Conservation (phyloP, 495 filamentous ascomycete species). For the Penicillium coprophilum region DNA sequence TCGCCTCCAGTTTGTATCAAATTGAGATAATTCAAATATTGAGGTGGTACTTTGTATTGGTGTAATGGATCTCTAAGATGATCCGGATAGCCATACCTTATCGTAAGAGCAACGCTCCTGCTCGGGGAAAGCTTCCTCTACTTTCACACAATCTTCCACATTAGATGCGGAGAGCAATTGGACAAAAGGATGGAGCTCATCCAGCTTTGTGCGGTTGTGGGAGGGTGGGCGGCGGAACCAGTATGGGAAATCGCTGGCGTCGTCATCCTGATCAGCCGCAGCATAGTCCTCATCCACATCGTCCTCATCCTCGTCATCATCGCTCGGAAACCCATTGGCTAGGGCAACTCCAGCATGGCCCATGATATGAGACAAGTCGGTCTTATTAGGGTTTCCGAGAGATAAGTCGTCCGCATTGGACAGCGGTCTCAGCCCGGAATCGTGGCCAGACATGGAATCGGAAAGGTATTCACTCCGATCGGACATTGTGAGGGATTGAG, state of each 20-base stretch:
- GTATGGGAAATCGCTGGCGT: constrained; percentile 44
- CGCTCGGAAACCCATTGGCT: constrained; percentile 39
- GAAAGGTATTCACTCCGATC: constrained; percentile 32
- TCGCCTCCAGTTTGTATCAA: neutral
- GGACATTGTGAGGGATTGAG: constrained; percentile 20
- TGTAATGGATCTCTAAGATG: neutral
- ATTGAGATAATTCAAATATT: no score
- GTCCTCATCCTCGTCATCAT: constrained; percentile 43
- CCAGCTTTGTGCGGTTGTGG: constrained; percentile 43
- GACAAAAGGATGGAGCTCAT: constrained; percentile 65
- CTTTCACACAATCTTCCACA: constrained; percentile 68
- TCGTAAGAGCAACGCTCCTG: constrained; percentile 71
- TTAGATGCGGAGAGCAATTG: constrained; percentile 71
- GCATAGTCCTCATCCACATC: constrained; percentile 48
- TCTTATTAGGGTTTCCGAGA: constrained; percentile 30
- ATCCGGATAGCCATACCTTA: constrained; percentile 59
- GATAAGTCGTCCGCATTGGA: constrained; percentile 38
- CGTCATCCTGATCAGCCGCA: constrained; percentile 45
- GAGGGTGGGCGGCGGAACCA: constrained; percentile 46
- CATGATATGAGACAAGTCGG: constrained; percentile 37
- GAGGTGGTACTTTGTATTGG: neutral
- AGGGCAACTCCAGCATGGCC: constrained; percentile 34
- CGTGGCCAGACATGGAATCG: constrained; percentile 29
- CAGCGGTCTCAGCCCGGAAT: constrained; percentile 33
- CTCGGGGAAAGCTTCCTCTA: constrained; percentile 77